Conservation (phyloP, 2,329 filamentous ascomycete genomes). For the Trichocomaceae sp. region DNA sequence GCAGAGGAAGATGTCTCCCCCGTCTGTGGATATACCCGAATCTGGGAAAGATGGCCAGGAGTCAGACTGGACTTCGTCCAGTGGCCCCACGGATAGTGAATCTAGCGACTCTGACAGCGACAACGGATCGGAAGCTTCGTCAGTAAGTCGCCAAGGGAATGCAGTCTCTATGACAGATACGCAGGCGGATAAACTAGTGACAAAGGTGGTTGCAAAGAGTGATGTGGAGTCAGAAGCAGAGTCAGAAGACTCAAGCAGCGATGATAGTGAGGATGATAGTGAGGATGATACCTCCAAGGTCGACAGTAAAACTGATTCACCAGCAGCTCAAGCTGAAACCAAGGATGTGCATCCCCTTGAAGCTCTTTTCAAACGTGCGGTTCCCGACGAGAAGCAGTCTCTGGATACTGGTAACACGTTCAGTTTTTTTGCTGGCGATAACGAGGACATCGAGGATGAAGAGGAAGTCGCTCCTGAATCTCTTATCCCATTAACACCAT, state of each 20-base stretch:
- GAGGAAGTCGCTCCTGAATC: slow-evolving; percentile 39
- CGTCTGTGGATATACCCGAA: slow-evolving; percentile 2
- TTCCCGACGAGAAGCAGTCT: slow-evolving; percentile 34
- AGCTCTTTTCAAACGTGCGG: slow-evolving; percentile 76
- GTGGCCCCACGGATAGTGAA: slow-evolving; percentile 19
- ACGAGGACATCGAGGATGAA: slow-evolving; percentile 40
- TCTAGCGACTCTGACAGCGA: neutral
- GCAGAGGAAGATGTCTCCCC: slow-evolving; percentile 2
- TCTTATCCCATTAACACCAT: slow-evolving; percentile 67
- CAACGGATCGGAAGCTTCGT: neutral
- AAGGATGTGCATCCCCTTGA: slow-evolving; percentile 73
- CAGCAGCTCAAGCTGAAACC: slow-evolving; percentile 37
- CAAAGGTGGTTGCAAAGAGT: slow-evolving; percentile 23
- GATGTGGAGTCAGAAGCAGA: slow-evolving; percentile 2
- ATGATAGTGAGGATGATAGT: slow-evolving; percentile 7
- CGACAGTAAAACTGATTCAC: slow-evolving; percentile 10
- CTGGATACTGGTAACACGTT: slow-evolving; percentile 49
- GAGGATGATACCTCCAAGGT: slow-evolving; percentile 11
- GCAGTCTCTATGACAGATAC: neutral
- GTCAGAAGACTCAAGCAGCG: neutral
- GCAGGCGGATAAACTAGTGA: slow-evolving; percentile 8
- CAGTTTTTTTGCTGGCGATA: slow-evolving; percentile 63
- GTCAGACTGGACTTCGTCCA: slow-evolving; percentile 32
- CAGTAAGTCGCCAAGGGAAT: neutral
- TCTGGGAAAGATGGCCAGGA: slow-evolving; percentile 20